A percentile compares a stretch with the other conserved stretches of the same genome.
These are phyloP conservation scores for Saccharomyces hybrid DNA, from an alignment of 1,139 yeast species.

Conservation along the genomic window DNA sequence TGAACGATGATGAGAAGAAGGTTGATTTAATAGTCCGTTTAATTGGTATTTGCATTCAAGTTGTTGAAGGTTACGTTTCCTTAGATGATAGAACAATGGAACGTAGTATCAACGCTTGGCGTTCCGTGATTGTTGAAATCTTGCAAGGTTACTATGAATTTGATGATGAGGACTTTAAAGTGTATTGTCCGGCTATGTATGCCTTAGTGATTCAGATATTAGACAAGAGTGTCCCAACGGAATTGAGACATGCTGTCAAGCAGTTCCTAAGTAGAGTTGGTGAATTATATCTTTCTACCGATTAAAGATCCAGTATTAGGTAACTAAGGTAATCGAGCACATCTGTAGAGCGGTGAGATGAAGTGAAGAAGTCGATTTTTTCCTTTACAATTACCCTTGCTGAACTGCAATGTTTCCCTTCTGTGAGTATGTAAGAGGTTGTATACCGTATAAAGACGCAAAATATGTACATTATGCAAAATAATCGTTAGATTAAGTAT, in stretches of 20 bases:
- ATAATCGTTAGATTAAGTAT: not conserved
- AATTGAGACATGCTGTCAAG: slow-evolving; percentile 61
- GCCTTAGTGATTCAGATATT: slow-evolving; percentile 58
- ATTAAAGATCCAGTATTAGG: not conserved
- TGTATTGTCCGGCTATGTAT: slow-evolving; percentile 60
- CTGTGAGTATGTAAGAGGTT: not conserved
- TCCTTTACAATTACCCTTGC: not conserved
- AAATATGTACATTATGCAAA: not conserved
- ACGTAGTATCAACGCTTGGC: slow-evolving; percentile 76
- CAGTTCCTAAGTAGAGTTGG: slow-evolving; percentile 66
- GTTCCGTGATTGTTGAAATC: slow-evolving; percentile 85
- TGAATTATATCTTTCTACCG: slow-evolving; percentile 38
- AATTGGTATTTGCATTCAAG: slow-evolving; percentile 63
- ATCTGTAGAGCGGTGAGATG: not conserved
- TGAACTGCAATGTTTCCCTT: not conserved
- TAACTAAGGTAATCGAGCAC: not conserved
- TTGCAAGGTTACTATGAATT: slow-evolving; percentile 73
- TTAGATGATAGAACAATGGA: slow-evolving; percentile 73
- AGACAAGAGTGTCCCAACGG: slow-evolving; percentile 61
- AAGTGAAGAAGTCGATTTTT: not conserved
- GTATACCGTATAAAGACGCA: not conserved
- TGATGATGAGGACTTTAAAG: slow-evolving; percentile 64
- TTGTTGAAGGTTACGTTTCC: slow-evolving; percentile 60
- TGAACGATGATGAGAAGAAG: slow-evolving; percentile 44
- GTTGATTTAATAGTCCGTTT: slow-evolving; percentile 44